Percentiles rank a stretch among this genome's conserved stretches.
Conservation (phyloP, 768 basidiomycete species). For the Dentipellis fragilis region DNA sequence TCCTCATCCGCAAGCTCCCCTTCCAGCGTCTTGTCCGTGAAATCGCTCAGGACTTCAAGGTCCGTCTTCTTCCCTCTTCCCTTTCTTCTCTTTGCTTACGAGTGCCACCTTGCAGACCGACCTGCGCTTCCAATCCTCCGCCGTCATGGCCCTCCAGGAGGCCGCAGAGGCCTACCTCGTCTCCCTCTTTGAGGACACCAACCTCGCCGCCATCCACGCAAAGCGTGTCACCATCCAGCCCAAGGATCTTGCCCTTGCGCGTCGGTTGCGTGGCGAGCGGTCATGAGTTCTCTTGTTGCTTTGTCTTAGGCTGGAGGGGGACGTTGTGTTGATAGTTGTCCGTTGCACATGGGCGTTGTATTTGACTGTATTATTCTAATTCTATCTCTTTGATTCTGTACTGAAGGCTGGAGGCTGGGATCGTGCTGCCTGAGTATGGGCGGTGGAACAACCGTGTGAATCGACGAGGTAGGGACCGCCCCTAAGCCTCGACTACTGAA, state of each 20-base stretch:
- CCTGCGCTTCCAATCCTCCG: slow-evolving; percentile 57
- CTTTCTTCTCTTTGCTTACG: neutral
- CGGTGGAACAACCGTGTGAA: no score
- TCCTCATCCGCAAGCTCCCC: slow-evolving; percentile 40
- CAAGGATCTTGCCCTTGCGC: slow-evolving; percentile 42
- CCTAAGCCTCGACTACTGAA: no score
- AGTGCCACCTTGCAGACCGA: slow-evolving; percentile 30
- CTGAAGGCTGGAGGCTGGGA: neutral
- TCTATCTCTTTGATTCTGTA: slow-evolving; percentile 1
- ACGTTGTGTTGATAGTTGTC: neutral
- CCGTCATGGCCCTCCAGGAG: slow-evolving; percentile 53
- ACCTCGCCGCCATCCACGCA: slow-evolving; percentile 43
- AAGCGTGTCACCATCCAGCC: slow-evolving; percentile 47
- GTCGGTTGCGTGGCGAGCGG: slow-evolving; percentile 38
- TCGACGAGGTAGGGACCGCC: no score
- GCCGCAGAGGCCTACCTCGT: slow-evolving; percentile 40
- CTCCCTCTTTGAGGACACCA: slow-evolving; percentile 36
- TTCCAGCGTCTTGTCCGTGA: slow-evolving; percentile 60
- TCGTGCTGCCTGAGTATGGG: neutral
- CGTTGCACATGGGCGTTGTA: slow-evolving; percentile 5
- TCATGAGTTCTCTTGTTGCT: slow-evolving; percentile 15
- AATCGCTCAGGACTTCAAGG: slow-evolving; percentile 61
- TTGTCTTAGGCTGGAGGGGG: neutral
- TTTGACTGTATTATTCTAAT: slow-evolving; percentile 16
- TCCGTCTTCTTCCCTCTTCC: slow-evolving; percentile 7